These are phyloP conservation scores for Solanum hybrid DNA, from an alignment of 305 asterid genomes.

Conservation along the genomic window DNA sequence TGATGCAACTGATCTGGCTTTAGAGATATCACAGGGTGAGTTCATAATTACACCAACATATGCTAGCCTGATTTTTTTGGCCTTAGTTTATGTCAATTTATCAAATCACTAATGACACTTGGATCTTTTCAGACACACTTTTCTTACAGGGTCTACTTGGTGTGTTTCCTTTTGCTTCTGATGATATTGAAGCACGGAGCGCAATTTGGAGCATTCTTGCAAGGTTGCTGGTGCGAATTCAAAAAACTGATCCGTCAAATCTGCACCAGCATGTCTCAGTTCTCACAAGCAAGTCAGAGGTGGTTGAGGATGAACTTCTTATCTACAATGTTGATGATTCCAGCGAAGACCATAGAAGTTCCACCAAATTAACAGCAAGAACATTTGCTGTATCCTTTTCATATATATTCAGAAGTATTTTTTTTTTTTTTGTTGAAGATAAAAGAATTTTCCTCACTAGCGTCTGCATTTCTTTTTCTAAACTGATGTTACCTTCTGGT, in stretches of 20 bases:
- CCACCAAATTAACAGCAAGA: slow-evolving; percentile 25
- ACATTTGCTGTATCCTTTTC: slow-evolving; percentile 54
- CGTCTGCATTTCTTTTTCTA: not conserved
- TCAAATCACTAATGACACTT: slow-evolving; percentile 5
- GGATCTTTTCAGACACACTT: slow-evolving; percentile 37
- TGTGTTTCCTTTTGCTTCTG: slow-evolving; percentile 57
- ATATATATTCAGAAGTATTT: slow-evolving; percentile 17
- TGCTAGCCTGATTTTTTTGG: not conserved
- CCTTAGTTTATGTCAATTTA: not conserved
- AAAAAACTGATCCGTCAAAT: slow-evolving; percentile 33
- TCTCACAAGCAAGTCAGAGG: slow-evolving; percentile 44
- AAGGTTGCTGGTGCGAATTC: slow-evolving; percentile 36
- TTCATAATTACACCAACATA: not conserved
- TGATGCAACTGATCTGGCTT: slow-evolving; percentile 39
- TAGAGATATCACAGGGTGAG: slow-evolving; percentile 55
- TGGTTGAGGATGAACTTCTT: slow-evolving; percentile 58
- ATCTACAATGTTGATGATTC: slow-evolving; percentile 27
- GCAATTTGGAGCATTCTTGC: slow-evolving; percentile 72
- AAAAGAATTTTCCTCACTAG: not conserved
- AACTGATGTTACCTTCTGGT: not conserved
- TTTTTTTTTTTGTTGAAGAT: not conserved
- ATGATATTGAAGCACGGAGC: slow-evolving; percentile 51
- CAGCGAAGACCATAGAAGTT: slow-evolving; percentile 16
- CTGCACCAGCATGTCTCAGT: slow-evolving; percentile 42
- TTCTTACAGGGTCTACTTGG: slow-evolving; percentile 67